These are phyloP conservation scores for Pinus albicaulis DNA, from an alignment of 75 land plant species.

Conservation along the genomic window DNA sequence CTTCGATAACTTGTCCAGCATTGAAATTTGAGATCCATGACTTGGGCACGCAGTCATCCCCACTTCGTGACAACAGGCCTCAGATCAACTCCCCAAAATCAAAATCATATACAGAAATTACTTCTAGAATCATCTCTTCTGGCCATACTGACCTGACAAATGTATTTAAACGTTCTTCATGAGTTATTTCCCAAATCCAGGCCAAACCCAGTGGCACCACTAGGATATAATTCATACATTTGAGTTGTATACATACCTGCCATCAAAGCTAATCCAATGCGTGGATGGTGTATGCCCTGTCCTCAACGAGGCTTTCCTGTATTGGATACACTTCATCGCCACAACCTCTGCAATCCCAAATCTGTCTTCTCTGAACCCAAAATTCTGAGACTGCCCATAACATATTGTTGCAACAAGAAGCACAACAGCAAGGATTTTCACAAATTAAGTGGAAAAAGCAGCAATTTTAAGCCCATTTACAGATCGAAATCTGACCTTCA, in stretches of 20 bases:
- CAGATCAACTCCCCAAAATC: neutral
- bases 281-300: neutral
- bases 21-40: neutral
- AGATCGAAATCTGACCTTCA: neutral
- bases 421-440: neutral
- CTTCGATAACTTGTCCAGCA: too few relatives aligned
- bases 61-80: neutral
- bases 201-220: neutral
- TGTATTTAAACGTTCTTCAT: too few relatives aligned
- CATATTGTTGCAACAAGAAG: neutral
- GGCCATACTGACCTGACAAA: too few relatives aligned
- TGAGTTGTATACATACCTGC: too few relatives aligned
- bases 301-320: neutral
- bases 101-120: neutral
- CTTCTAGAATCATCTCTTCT: neutral
- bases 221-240: too few relatives aligned
- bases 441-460: neutral
- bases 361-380: neutral
- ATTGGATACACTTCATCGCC: neutral
- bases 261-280: neutral
- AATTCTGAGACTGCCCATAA: neutral
- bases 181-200: neutral
- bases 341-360: neutral
- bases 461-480: neutral
- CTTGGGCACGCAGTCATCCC: neutral